phyloP scores from a whole-genome alignment of 176 grass and related monocot genomes.

The barley (Hordeum vulgare) region MorexV3_pseudomolecules_assembly NC_058521.1:72935544-72936043 shows the following conservation, averaged over 20 bases:
- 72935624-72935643: not conserved
- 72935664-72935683: not conserved
- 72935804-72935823: too few species aligned
- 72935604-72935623: not conserved
- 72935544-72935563: not conserved
- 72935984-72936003: not conserved
- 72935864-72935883: not conserved
- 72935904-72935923: not conserved
- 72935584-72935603: not conserved
- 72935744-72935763: too few species aligned
- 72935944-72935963: not conserved
- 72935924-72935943: not conserved
- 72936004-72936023: not conserved
- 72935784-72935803: too few species aligned
- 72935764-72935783: too few species aligned
- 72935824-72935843: not conserved
- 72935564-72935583: not conserved
- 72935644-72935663: not conserved
- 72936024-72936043: not conserved
- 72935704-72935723: too few species aligned
- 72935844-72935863: not conserved
- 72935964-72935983: not conserved
- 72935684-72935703: too few species aligned
- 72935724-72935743: too few species aligned
- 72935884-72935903: not conserved